Evolutionary conservation across 2,329 filamentous ascomycete genomes (phyloP).

Genomic region (Fusarium praegraminearum): DNA sequence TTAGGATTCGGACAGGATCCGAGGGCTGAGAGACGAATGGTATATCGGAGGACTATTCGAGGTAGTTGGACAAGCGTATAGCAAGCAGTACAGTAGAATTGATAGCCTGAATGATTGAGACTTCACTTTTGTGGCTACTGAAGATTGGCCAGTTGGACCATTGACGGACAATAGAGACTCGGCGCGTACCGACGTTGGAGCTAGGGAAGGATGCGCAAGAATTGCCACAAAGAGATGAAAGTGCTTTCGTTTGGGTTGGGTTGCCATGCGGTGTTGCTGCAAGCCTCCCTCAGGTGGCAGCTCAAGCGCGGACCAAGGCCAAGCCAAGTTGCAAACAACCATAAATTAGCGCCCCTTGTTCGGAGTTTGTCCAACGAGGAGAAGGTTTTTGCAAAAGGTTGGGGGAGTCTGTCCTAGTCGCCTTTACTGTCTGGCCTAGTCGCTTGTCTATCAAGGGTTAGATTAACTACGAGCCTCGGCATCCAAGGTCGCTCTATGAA

Average conservation of each 20-base stretch:
- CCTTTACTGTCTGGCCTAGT: constrained; percentile 1
- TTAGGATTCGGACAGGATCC: constrained; percentile 38
- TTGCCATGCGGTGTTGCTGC: constrained; percentile 17
- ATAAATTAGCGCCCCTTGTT: constrained; percentile 30
- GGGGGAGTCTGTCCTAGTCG: neutral
- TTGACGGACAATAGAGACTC: constrained; percentile 1
- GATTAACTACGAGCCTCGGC: constrained; percentile 31
- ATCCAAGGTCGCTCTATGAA: constrained; percentile 30
- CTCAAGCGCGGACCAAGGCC: constrained; percentile 21
- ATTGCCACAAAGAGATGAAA: constrained; percentile 17
- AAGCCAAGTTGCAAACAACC: constrained; percentile 34
- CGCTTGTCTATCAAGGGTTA: neutral
- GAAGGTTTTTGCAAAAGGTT: neutral
- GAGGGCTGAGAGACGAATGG: constrained; percentile 15
- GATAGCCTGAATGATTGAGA: constrained; percentile 8
- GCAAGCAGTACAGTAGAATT: neutral
- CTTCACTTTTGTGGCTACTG: constrained; percentile 6
- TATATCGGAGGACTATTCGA: neutral
- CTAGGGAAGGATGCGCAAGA: constrained; percentile 19
- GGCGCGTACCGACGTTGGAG: constrained; percentile 17
- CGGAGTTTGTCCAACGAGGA: constrained; percentile 16
- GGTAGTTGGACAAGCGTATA: neutral
- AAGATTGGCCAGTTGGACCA: neutral
- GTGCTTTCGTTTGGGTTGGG: constrained; percentile 8
- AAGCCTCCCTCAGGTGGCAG: constrained; percentile 9